Evolutionary conservation across 1,284 basidiomycete species (phyloP).

Genomic region (Ustilago trichophora): DNA sequence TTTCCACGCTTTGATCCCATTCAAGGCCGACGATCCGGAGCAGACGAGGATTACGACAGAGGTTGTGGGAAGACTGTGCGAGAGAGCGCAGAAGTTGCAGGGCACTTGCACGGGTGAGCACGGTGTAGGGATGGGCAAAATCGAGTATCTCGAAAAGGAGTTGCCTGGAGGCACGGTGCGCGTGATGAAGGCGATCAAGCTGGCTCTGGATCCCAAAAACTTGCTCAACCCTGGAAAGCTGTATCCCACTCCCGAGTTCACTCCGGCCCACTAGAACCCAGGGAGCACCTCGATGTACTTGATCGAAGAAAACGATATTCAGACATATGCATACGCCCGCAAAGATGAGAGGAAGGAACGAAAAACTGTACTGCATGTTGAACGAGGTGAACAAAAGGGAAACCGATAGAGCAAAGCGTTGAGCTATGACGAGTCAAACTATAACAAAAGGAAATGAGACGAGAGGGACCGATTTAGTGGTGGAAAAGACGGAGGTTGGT

Average conservation of each 20-base stretch:
- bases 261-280: slow-evolving; percentile 6
- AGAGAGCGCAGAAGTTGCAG: slow-evolving; percentile 69
- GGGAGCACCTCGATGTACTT: too few relatives aligned
- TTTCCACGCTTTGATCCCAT: slow-evolving; percentile 63
- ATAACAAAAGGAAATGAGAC: too few relatives aligned
- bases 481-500: slow-evolving; percentile 66
- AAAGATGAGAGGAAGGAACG: neutral
- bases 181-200: slow-evolving; percentile 54
- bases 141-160: slow-evolving; percentile 52
- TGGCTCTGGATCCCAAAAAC: slow-evolving; percentile 51
- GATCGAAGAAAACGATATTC: too few relatives aligned
- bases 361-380: slow-evolving; percentile 17
- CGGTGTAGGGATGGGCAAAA: slow-evolving; percentile 56
- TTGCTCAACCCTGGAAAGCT: slow-evolving; percentile 60
- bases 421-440: too few relatives aligned
- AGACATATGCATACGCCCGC: too few relatives aligned
- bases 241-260: slow-evolving; percentile 22
- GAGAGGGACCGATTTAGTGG: too few relatives aligned
- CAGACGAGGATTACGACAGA: slow-evolving; percentile 65
- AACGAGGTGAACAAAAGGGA: slow-evolving; percentile 10
- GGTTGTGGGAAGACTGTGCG: slow-evolving; percentile 69
- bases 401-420: slow-evolving; percentile 10
- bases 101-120: slow-evolving; percentile 69
- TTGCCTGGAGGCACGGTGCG: slow-evolving; percentile 50
- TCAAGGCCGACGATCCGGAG: slow-evolving; percentile 31